Base-by-base conservation (phyloP, 306 rosid genomes). In the Fragaria iinumae region DNA sequence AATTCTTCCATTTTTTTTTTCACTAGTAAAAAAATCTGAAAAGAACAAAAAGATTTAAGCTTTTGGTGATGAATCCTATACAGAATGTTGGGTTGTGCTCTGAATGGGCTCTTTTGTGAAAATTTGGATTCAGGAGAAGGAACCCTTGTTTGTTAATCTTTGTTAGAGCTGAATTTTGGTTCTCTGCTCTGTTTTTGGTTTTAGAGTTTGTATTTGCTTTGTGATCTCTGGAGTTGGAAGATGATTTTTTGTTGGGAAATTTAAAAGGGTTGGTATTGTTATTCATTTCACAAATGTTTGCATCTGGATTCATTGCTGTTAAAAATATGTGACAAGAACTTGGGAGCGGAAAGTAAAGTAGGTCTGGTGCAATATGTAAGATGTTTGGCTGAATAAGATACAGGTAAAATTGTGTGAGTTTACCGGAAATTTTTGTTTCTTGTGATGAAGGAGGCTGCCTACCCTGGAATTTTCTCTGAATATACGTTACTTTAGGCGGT, bases 361-460 rank as follows among this genome's bases (percentile, higher is more conserved):
- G 74, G 74, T 29, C 6, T 48, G 14, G 11, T 27, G 10, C 27
- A 55, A 55, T 2, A 32, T 32, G 36, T 32, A 13, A 2, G 66
- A 34, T 72, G 52, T 53, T 56, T 38, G 36, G 60, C 39, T 52
- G 64, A 72, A 72, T 72, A 20, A 36, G 18, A 72, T 18, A 50
- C 6, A 36, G 27, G 5, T 32, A 5, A 18, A 10, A 48, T 32
- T 13, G 38, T 29, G 60, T 53, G 38, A 0, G 47, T 17, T 32
- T 50, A 18, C 36, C 6, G 45, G 47, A 25, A 49, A 18, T 38
- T 50, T 71, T 50, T 49, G 12, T 27, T 27, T 70, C 3, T 49
- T 48, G 11, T 23, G n/a, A 29, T 70, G 0, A 14, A 3, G 74
- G 32, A 52, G 49, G 34, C 76, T 72, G 25, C 21, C 23, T 55